Percentiles rank a stretch among this genome's conserved stretches.
Conservation (phyloP, 192 early-diverging fungal species). For the Rhizophagus sp. region DNA sequence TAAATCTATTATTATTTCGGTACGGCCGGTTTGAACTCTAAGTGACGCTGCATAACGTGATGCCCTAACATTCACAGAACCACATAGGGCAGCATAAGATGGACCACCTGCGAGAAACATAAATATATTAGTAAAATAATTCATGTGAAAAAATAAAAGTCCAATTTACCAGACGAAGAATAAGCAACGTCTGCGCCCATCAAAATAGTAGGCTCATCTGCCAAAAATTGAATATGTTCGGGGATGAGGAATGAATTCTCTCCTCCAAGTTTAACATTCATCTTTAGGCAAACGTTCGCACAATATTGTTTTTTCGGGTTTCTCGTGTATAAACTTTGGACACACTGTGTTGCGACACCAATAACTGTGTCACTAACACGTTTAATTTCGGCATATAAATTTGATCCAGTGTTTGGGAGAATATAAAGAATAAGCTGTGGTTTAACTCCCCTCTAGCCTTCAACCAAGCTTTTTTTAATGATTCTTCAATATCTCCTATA, state of each 20-base stretch:
- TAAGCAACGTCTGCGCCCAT: slow-evolving; percentile 91
- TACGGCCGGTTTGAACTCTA: slow-evolving; percentile 66
- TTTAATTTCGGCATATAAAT: slow-evolving; percentile 70
- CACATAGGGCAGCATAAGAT: slow-evolving; percentile 77
- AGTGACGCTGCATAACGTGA: slow-evolving; percentile 63
- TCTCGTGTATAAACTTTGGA: slow-evolving; percentile 75
- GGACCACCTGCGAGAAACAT: slow-evolving; percentile 40
- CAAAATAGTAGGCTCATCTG: slow-evolving; percentile 72
- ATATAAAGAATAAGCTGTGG: slow-evolving; percentile 83
- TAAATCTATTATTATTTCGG: slow-evolving; percentile 73
- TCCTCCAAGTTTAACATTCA: slow-evolving; percentile 46
- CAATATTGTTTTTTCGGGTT: slow-evolving; percentile 82
- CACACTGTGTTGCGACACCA: slow-evolving; percentile 89
- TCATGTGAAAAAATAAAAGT: background rate
- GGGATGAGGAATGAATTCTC: slow-evolving; percentile 68
- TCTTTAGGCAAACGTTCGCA: slow-evolving; percentile 89
- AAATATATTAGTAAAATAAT: slow-evolving; percentile 1
- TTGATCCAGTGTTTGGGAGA: slow-evolving; percentile 56
- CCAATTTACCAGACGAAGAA: slow-evolving; percentile 36
- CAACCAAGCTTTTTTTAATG: background rate
- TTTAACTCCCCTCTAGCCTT: slow-evolving; percentile 36
- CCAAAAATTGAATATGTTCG: slow-evolving; percentile 65
- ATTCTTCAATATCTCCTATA: too few species aligned
- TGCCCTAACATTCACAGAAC: slow-evolving; percentile 61
- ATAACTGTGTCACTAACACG: slow-evolving; percentile 85